Conservation (phyloP, 2,329 filamentous ascomycete genomes). For the Paramyrothecium roridum region DNA sequence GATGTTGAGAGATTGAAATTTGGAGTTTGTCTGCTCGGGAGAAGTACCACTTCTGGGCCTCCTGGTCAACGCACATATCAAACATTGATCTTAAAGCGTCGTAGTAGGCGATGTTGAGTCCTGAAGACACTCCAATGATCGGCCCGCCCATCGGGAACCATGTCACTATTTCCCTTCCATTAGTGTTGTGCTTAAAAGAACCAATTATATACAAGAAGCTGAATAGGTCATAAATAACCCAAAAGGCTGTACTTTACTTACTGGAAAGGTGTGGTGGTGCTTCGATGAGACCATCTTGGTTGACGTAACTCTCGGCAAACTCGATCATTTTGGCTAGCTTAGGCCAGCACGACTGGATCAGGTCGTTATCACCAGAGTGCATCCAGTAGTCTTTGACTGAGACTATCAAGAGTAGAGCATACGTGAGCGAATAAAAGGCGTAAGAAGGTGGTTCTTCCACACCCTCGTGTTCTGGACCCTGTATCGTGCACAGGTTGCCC, state of each 20-base stretch:
- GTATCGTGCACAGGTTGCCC: neutral
- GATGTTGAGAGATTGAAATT: neutral
- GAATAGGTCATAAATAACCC: neutral
- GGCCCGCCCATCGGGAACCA: constrained; percentile 3
- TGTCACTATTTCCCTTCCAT: neutral
- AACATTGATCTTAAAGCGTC: neutral
- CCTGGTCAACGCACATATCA: neutral
- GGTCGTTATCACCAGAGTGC: neutral
- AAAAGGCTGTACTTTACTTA: no score
- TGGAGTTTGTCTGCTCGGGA: neutral
- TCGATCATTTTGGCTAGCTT: neutral
- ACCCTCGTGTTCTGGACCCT: neutral
- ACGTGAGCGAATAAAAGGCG: neutral
- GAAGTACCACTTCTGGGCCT: neutral
- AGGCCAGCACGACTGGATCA: neutral
- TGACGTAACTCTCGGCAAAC: neutral
- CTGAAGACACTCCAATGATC: neutral
- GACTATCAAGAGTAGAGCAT: constrained; percentile 1
- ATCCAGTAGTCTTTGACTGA: constrained; percentile 1
- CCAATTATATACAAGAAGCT: neutral
- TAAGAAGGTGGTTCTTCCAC: neutral
- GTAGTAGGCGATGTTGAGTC: neutral
- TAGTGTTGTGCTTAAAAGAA: neutral
- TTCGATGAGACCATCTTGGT: neutral
- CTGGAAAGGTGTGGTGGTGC: neutral